These are phyloP conservation scores for Triticum aestivum DNA, from an alignment of 176 grass and related monocot genomes.

Conservation along the genomic window IWGSC_CS_RefSeq_v2.1 NC_057806.1:438592225-438592724, in stretches of 20 bases:
- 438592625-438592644: constrained; percentile 55
- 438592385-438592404: background rate
- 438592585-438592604: constrained; percentile 31
- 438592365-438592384: background rate
- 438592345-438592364: background rate
- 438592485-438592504: constrained; percentile 9
- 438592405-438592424: background rate
- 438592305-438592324: background rate
- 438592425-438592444: background rate
- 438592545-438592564: background rate
- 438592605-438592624: constrained; percentile 55
- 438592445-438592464: background rate
- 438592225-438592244: constrained; percentile 8
- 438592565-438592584: constrained; percentile 10
- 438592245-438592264: background rate
- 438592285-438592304: background rate
- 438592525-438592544: background rate
- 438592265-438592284: background rate
- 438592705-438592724: constrained; percentile 67
- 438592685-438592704: constrained; percentile 85
- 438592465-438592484: background rate
- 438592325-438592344: background rate
- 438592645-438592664: constrained; percentile 50
- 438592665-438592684: constrained; percentile 81
- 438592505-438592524: background rate